Evolutionary conservation across 441 rosid species (phyloP), one percentile per base, ranked within the genome.

Genomic region (Pelargonium myrrhifolium): DNA sequence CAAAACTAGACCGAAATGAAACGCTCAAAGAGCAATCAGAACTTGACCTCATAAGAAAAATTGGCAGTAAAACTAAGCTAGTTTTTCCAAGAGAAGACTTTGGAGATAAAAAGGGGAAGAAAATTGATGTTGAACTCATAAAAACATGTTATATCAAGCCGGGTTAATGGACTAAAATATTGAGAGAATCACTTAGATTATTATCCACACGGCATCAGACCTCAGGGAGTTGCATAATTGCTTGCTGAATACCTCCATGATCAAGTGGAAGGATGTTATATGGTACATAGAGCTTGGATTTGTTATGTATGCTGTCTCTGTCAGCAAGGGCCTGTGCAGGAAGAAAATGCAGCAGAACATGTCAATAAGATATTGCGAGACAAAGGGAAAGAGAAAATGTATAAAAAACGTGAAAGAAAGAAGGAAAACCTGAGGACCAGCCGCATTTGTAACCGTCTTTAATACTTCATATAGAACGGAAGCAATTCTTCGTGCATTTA

Each of bases 231-330:
- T 87, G 87, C 96, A 88, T 88, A 77, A 91, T 89, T 72, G 93
- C 85, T 40, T 87, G 96, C 86, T 77, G 96, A 80, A 79, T 81
- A 43, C 89, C 90, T 84, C 99, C 96, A 65, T 82, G 82, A 75
- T 79, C 91, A 42, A 91, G 92, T 70, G 97, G 96, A 78, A 94
- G 95, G 81, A 93, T 91, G 86, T 93, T 93, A 79, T 87, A 93
- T 0, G 93, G 88, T 35, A 91, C 85, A 72, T 84, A 86, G 72
- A 87, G 77, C 68, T 80, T 87, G 26, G 96, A 75, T 78, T 80
- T 85, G 21, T 74, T 80, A 20, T 77, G 84, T 63, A 76, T 74
- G 68, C 72, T 72, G 14, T 88, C 89, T 75, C 82, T 76, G 53
- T 86, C 89, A 69, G 87, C 85, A 68, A 81, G 74, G 80, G 93